Evolutionary conservation across 768 basidiomycete genomes (phyloP), one percentile per base, ranked within the genome.

Genomic region (Cystoderma amianthinum): DNA sequence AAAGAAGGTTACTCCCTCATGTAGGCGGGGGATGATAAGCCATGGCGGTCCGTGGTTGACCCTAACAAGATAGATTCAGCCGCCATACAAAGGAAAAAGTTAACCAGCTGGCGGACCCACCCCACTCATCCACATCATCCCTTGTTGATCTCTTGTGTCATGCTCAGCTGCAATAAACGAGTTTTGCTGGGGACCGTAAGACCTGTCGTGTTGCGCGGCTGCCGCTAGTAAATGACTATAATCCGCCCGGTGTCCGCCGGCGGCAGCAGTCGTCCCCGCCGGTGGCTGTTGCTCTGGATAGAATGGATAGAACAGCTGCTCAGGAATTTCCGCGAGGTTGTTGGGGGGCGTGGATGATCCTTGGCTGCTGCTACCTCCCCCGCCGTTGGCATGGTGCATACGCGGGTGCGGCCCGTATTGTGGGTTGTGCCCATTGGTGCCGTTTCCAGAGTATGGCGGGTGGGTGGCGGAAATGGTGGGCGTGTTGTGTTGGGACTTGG

Each of bases 241-340:
- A 36, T 78, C 77, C 19, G 59, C 60, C 19, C 53, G 54, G 24
- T 51, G 49, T 15, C 42, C 45, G 21, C 36, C 36, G 39, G 49
- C 44, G 20, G 55, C 25, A 40, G 52, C 43, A 42, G 48, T 18
- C 10, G 47, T 39, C 44, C 52, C 47, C 45, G 49, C 34, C 3
- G 30, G 44, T 17, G 43, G 39, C 41, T 43, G 58, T 41, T 50
- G 66, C 48, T 86, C 84, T 0, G 84, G 80, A 52, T 71, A 86
- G 65, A 86, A 85, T 0, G 86, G 86, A 51, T 85, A 90, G 62
- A 90, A 89, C 33, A 87, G 58, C 21, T 69, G 72, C 4, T 73
- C 63, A 2, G 85, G 84, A 33, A 89, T 68, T 15, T 88, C 84
- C 1, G 77, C 79, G 24, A 88, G 71, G 39, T 65, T 68, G 36